Conservation (phyloP, 139 green algal genomes). For the Microglena sp. region DNA sequence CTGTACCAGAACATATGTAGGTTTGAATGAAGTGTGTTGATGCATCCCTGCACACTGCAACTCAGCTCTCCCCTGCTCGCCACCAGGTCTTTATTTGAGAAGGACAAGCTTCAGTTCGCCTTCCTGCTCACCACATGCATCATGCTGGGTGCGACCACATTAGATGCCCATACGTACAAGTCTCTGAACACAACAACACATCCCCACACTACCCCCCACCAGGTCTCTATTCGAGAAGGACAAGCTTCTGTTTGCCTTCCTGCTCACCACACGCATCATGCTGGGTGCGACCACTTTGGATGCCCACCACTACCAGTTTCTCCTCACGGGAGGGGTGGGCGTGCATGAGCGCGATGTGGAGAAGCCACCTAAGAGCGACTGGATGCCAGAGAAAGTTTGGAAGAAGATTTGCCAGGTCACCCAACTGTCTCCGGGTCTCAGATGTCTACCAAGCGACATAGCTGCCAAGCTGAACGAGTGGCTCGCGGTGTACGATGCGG, state of each 20-base stretch:
- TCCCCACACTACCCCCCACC: not conserved
- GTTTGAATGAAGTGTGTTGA: too few species aligned
- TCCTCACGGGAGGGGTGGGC: constrained; percentile 45
- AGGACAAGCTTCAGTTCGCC: constrained; percentile 68
- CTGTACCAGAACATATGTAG: constrained; percentile 68
- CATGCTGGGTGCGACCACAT: constrained; percentile 22
- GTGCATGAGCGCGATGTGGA: constrained; percentile 12
- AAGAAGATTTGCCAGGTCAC: constrained; percentile 37
- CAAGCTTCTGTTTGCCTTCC: constrained; percentile 72
- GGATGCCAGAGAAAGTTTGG: constrained; percentile 42
- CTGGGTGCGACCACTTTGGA: constrained; percentile 34
- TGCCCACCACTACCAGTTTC: constrained; percentile 48
- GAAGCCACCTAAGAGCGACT: constrained; percentile 8
- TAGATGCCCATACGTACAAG: constrained; percentile 42
- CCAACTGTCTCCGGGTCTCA: constrained; percentile 13
- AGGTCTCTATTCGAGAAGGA: too few species aligned
- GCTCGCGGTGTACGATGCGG: too few species aligned
- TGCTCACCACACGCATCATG: constrained; percentile 51
- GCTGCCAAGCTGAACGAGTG: constrained; percentile 8
- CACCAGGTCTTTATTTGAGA: constrained; percentile 57
- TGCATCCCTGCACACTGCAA: too few species aligned
- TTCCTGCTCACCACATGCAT: constrained; percentile 54
- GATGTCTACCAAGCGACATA: constrained; percentile 16
- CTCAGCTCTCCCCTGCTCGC: not conserved
- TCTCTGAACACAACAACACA: constrained; percentile 76